These are phyloP conservation scores for Ligustrum vulgare DNA, from an alignment of 257 asterid species.

Conservation along the genomic window DNA sequence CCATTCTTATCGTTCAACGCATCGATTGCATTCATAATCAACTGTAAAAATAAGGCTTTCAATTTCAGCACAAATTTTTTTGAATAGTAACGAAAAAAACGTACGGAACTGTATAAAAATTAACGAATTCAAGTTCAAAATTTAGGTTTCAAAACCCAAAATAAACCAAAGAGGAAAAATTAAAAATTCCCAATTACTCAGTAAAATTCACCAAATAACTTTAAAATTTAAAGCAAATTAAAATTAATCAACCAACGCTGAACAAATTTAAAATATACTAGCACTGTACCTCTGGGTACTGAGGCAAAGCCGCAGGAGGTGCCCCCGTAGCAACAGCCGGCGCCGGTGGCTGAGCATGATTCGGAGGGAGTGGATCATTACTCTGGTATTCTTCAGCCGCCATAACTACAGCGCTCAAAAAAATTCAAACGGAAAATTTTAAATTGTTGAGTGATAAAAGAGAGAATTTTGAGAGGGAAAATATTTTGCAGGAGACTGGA, in stretches of 20 bases:
- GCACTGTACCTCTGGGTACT: slow-evolving; percentile 56
- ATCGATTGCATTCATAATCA: slow-evolving; percentile 69
- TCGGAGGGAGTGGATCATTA: background rate
- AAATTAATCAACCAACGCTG: background rate
- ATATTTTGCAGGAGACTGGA: slow-evolving; percentile 1
- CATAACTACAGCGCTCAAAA: slow-evolving; percentile 32
- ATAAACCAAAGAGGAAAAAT: background rate
- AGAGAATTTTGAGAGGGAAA: background rate
- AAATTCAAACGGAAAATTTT: background rate
- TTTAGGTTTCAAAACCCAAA: background rate
- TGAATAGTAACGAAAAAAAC: too few relatives aligned
- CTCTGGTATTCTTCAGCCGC: slow-evolving; percentile 45
- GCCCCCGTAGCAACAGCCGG: slow-evolving; percentile 29
- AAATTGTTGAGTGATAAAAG: background rate
- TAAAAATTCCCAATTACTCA: background rate
- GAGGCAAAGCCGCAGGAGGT: slow-evolving; percentile 40
- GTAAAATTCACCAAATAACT: background rate
- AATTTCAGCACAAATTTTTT: background rate
- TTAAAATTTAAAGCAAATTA: background rate
- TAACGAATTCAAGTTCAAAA: background rate
- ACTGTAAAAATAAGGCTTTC: slow-evolving; percentile 26
- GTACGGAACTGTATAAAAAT: background rate
- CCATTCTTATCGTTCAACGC: slow-evolving; percentile 55
- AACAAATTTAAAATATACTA: background rate
- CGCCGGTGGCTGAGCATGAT: slow-evolving; percentile 22